Evolutionary conservation across 768 basidiomycete species (phyloP), one percentile per base, ranked within the genome.

Genomic region (Macrolepiota fuliginosa): DNA sequence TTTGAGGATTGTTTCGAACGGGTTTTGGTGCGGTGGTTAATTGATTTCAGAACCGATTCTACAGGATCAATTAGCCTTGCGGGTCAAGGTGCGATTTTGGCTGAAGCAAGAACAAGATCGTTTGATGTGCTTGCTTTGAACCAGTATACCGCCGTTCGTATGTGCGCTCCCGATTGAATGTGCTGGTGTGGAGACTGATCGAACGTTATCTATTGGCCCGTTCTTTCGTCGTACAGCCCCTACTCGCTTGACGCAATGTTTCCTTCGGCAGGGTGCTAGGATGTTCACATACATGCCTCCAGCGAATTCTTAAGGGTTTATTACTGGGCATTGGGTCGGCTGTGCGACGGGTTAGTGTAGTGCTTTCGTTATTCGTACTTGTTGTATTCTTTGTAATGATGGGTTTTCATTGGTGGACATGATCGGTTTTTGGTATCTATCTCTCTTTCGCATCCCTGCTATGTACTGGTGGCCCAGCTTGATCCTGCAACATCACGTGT

Each of bases 141-240:
- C 61, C 81, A 87, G 67, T 97, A 96, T 74, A 79, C 83, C 63
- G 92, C 91, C 54, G 89, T 88, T 63, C 83, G 94, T 95, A 74
- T 75, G 91, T 74, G 54, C 6, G 24, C 25, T 55, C 63, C 67
- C 19, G 56, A 29, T 69, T 57, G 61, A 19, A 40, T 63, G 54
- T 61, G 59, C 35, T 61, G 39, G n/a, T 32, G 52, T 12, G 19
- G 13, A 3, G 22, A 11, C 35, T 55, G 32, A 55, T 42, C 37
- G 17, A 32, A 27, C 17, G 27, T 5, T 35, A 46, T 52, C 12
- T 61, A 25, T 24, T 54, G 39, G 56, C 36, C 57, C 46, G 22
- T 52, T 50, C 56, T 32, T 61, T 54, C 45, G 29, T 11, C 17
- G 47, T 46, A 49, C 58, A 84, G 82, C 81, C 36, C 73, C 69